Base-by-base conservation (phyloP, 2,329 filamentous ascomycete species). In the Penicillium sp. region DNA sequence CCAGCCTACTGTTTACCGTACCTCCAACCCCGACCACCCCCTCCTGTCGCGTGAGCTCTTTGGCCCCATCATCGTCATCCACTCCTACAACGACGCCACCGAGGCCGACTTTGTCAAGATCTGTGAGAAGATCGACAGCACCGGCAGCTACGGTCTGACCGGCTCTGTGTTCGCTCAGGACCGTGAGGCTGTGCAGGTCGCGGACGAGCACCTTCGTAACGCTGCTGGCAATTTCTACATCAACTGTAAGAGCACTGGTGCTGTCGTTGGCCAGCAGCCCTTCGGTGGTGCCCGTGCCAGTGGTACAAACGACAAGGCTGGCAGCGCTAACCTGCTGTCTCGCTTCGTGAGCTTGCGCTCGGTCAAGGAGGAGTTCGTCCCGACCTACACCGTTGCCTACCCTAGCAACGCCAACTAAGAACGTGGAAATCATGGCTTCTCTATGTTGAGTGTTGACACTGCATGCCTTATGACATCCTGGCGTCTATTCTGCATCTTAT, bases 1-100 rank as follows among this genome's bases (percentile, higher is more conserved):
- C 72, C 84, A 91, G 75, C 92, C 92, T 6, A 96, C 92, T 63
- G 84, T 96, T 71, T 96, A 94, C 82, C 78, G 83, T 63, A 90
- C 91, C 53, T 86, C 82, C 53, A 89, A 91, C 79, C 88, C 91
- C 0, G 78, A 84, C 62, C 91, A 96, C 80, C 84, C 85, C 63
- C 87, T 94, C 66, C 82, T 96, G 51, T 86, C 83, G 53, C 89
- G 86, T 39, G 92, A 96, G 77, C 86, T 96, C 62, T 96, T 96
- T 75, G 91, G 91, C 1, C 91, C 91, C 35, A 78, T 96, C 58
- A 81, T 95, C 43, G 85, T 86, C 35, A 78, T 89, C 11, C 86
- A 96, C 76, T 84, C 93, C 63, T 96, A 95, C 79, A 87, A 91
- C 61, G 91, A 96, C 72, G 78, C 78, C 3, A 77, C 79, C 0